Percentiles rank a stretch among this genome's conserved stretches.
Conservation (phyloP, 495 filamentous ascomycete species). For the Jackrogersella minutella region DNA sequence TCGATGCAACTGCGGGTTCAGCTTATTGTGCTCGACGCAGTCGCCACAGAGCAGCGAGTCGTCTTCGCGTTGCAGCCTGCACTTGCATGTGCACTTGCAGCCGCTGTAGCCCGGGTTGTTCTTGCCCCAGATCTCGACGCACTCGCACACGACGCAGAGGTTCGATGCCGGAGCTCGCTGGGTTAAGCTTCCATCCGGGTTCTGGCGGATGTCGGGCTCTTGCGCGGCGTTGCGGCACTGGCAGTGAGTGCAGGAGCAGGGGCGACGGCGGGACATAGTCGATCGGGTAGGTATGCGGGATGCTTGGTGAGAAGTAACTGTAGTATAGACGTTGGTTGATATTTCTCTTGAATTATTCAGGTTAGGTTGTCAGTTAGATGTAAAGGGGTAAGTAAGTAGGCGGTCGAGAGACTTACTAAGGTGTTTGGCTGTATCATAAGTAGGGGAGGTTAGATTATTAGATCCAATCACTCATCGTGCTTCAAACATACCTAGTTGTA, state of each 20-base stretch:
- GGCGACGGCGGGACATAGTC: neutral
- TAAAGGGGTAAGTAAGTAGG: no score
- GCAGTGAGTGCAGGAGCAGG: conserved; percentile 23
- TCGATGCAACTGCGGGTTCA: conserved; percentile 16
- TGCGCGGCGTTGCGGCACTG: conserved; percentile 16
- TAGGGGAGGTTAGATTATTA: neutral
- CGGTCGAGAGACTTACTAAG: no score
- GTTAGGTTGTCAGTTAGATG: no score
- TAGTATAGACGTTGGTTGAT: no score
- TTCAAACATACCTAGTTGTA: neutral
- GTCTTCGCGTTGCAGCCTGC: conserved; percentile 15
- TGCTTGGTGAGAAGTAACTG: no score
- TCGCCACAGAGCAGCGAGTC: conserved; percentile 8
- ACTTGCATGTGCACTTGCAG: conserved; percentile 26
- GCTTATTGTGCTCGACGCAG: conserved; percentile 9
- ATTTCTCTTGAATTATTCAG: no score
- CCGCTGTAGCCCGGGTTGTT: conserved; percentile 4
- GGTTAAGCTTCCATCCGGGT: neutral
- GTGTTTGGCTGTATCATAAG: no score
- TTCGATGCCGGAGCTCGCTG: neutral
- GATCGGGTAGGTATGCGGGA: neutral
- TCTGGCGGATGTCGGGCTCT: conserved; percentile 8
- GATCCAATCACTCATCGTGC: neutral
- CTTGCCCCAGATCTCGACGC: conserved; percentile 22
- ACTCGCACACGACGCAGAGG: conserved; percentile 26